Evolutionary conservation across 148 eudicot genomes (phyloP).

Genomic region (Heliamphora exappendiculata): DNA sequence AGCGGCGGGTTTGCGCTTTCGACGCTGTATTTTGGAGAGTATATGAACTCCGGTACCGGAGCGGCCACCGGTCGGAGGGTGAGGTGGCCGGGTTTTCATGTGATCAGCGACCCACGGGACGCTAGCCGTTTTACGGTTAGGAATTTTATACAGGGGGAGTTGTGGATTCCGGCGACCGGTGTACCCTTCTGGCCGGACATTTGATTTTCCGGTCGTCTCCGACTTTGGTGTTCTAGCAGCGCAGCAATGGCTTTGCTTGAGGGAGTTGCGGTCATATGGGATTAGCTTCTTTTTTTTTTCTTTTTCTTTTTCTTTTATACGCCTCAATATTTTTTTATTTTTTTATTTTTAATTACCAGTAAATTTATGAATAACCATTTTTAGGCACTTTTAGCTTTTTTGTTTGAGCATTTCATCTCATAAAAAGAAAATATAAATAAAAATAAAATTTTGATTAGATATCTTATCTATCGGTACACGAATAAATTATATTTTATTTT

Average conservation of each 20-base stretch:
- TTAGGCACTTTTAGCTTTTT: too few relatives aligned
- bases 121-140: conserved; percentile 31
- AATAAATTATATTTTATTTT: too few relatives aligned
- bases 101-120: conserved; percentile 18
- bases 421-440: too few relatives aligned
- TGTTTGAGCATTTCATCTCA: too few relatives aligned
- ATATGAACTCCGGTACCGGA: conserved; percentile 51
- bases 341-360: too few relatives aligned
- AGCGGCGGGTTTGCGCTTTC: conserved; percentile 42
- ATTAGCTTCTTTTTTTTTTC: too few relatives aligned
- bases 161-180: conserved; percentile 36
- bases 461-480: too few relatives aligned
- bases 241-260: background rate
- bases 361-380: too few relatives aligned
- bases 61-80: conserved; percentile 35
- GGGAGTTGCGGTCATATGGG: background rate
- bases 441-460: too few relatives aligned
- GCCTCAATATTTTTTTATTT: too few relatives aligned
- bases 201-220: conserved; percentile 8
- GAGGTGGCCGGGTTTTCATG: conserved; percentile 47
- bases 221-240: too few relatives aligned
- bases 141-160: conserved; percentile 36
- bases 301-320: too few relatives aligned
- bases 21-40: conserved; percentile 61
- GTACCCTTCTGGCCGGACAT: conserved; percentile 36